Evolutionary conservation across 2,329 filamentous ascomycete species (phyloP), one percentile per base, ranked within the genome.

Genomic region (Arthrobotrys iridis): DNA sequence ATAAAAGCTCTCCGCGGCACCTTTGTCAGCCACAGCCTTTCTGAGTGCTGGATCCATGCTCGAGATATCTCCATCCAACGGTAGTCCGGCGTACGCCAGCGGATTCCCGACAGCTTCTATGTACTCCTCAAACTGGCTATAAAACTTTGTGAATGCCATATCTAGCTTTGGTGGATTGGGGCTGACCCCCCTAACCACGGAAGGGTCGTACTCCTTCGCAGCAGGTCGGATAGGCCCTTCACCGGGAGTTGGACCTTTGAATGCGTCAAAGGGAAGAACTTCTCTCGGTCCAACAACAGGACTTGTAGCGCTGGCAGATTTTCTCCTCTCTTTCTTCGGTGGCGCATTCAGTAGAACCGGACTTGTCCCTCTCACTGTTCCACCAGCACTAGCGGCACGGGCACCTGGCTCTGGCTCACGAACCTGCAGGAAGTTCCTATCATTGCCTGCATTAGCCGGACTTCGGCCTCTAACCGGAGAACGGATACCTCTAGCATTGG

Each of bases 81-180:
- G 95, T 6, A 99, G 87, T 0, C 94, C 94, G 3, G 95, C 93
- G 83, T 97, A 99, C 2, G 93, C 94, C 28, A 99, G 85, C 4
- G 78, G 94, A 96, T 10, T 98, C 88, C 79, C 90, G 8, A 78
- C 78, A 28, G 76, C 91, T 76, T 93, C 95, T 80, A 98, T 92
- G 52, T 97, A 87, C 63, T 88, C 92, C 65, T 93, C 93, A 80
- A 97, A 97, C 0, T 93, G 93, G 71, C 87, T 93, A 83, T 98
- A 99, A 83, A 98, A 99, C 63, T 89, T 88, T 4, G 92, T 88
- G 81, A 97, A 99, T 4, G 92, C 90, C 67, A 94, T 93, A 30
- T 96, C 92, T 13, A 37, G 45, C 52, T 76, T 76, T 55, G 46
- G 65, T 15, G 65, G 68, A 11, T 62, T 66, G 6, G 72, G 72